phyloP scores from a whole-genome alignment of 2,329 filamentous ascomycete species.

The Penicillium sp. region DNA sequence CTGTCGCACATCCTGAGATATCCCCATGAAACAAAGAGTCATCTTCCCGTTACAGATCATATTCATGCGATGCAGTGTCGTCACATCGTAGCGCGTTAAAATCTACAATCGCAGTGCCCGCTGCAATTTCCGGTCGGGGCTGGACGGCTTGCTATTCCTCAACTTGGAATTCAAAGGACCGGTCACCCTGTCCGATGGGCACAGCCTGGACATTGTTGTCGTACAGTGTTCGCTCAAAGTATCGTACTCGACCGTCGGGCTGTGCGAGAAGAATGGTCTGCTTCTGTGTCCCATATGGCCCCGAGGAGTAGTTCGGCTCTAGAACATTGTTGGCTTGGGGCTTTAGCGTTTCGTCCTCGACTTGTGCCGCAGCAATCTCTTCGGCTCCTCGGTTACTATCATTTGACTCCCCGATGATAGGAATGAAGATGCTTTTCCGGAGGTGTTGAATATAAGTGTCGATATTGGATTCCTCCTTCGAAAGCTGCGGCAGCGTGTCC shows the following conservation, averaged over 20 bases:
- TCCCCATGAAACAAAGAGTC: too few relatives aligned
- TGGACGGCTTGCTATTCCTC: constrained; percentile 15
- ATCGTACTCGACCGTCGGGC: constrained; percentile 55
- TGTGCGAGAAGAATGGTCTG: constrained; percentile 61
- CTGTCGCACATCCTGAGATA: too few relatives aligned
- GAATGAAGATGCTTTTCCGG: constrained; percentile 60
- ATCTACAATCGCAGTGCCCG: constrained; percentile 1
- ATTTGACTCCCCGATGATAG: constrained; percentile 51
- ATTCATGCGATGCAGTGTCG: constrained; percentile 1
- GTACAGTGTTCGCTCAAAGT: constrained; percentile 61
- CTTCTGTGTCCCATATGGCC: constrained; percentile 63
- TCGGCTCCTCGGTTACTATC: constrained; percentile 36
- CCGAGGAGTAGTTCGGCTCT: constrained; percentile 40
- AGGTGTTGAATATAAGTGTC: constrained; percentile 57
- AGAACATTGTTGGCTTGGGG: constrained; percentile 23
- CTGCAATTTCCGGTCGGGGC: constrained; percentile 1
- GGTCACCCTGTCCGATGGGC: constrained; percentile 48
- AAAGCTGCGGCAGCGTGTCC: constrained; percentile 46
- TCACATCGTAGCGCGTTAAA: constrained; percentile 9
- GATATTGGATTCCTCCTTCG: constrained; percentile 46
- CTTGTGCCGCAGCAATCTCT: constrained; percentile 33
- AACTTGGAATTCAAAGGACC: constrained; percentile 37
- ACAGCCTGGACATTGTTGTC: constrained; percentile 52
- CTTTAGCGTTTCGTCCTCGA: constrained; percentile 24
- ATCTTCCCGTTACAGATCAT: too few relatives aligned